Base-by-base conservation (phyloP, 176 grass and related monocot genomes). In the Tuctoria greenei region DNA sequence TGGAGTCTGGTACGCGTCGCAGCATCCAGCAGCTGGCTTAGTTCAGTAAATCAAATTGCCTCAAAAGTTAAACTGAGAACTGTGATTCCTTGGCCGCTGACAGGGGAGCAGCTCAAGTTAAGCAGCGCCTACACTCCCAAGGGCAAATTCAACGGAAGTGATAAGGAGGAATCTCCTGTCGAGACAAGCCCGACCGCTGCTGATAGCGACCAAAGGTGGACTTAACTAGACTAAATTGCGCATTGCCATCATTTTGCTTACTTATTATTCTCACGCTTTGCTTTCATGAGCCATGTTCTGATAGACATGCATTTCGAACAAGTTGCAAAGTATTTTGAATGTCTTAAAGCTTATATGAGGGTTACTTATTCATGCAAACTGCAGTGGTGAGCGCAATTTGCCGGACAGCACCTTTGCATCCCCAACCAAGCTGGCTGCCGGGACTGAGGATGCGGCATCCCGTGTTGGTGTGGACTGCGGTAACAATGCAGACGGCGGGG, bases 391-490 rank as follows among this genome's bases (percentile, higher is more conserved):
- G 64, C 93, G 93, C 25, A 88, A 90, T 42, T 84, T 97, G 80
- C 93, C 90, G 1, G 90, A 97, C 65, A 97, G 90, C 63, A 87
- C 93, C 0, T 93, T 97, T 4, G 87, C 90, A 1, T 97, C 93
- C 14, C 79, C 90, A 18, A 90, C 87, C 21, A 88, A 90, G 86
- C 57, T 59, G 12, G 24, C 72, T 7, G 56, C 57, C 0, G 90
- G 81, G 57, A 58, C 11, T 4, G 85, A 67, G 67, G 51, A 58
- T 8, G 10, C 73, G 5, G 5, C 78, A 23, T 27, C 72, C 38
- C 65, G 26, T 10, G 38, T 11, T 8, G 52, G 23, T 16, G 54
- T 74, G 42, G n/a, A 45, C 54, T 24, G 36, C 6, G 66, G 81
- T 2, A n/a, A 49, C 61, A 67, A 61, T 24, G 51, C 60, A 0